These are phyloP conservation scores for Beauveria caledonica DNA, from an alignment of 2,329 filamentous ascomycete species.

Conservation along the genomic window DNA sequence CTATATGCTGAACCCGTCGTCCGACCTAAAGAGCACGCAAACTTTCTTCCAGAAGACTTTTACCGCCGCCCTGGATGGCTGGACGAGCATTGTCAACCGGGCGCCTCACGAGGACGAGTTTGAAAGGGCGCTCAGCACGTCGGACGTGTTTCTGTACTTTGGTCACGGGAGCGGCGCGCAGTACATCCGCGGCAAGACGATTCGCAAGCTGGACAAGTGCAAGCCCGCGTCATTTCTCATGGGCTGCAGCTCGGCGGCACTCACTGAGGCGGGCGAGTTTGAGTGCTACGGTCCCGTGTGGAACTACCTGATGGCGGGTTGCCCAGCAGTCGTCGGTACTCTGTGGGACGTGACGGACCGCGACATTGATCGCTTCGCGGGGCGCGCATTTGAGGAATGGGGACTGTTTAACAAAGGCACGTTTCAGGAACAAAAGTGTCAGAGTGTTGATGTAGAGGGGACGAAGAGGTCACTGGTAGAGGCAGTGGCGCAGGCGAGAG, in stretches of 20 bases:
- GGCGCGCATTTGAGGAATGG: constrained; percentile 75
- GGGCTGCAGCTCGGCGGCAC: constrained; percentile 81
- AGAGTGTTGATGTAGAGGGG: constrained; percentile 17
- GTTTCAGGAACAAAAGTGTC: constrained; percentile 28
- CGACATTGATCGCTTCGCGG: constrained; percentile 90
- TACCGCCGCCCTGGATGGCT: constrained; percentile 48
- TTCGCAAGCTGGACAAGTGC: constrained; percentile 70
- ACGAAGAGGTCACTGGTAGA: constrained; percentile 50
- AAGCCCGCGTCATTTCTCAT: constrained; percentile 76
- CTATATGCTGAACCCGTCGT: constrained; percentile 84
- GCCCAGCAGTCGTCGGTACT: constrained; percentile 80
- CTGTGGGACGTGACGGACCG: constrained; percentile 98
- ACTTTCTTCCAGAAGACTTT: constrained; percentile 60
- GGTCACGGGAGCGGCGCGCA: constrained; percentile 92
- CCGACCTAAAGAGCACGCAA: constrained; percentile 75
- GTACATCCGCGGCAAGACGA: constrained; percentile 78
- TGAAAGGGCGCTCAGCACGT: constrained; percentile 53
- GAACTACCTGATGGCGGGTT: constrained; percentile 84
- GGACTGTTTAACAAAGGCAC: constrained; percentile 54
- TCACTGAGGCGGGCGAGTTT: constrained; percentile 73
- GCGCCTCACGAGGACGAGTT: constrained; percentile 73
- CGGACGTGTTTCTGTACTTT: constrained; percentile 81
- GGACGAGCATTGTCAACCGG: constrained; percentile 61
- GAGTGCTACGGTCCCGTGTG: constrained; percentile 86
- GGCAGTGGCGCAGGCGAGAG: constrained; percentile 67